Evolutionary conservation across 139 green algal species (phyloP), one percentile per base, ranked within the genome.

Genomic region (Astrephomene gubernaculifera): DNA sequence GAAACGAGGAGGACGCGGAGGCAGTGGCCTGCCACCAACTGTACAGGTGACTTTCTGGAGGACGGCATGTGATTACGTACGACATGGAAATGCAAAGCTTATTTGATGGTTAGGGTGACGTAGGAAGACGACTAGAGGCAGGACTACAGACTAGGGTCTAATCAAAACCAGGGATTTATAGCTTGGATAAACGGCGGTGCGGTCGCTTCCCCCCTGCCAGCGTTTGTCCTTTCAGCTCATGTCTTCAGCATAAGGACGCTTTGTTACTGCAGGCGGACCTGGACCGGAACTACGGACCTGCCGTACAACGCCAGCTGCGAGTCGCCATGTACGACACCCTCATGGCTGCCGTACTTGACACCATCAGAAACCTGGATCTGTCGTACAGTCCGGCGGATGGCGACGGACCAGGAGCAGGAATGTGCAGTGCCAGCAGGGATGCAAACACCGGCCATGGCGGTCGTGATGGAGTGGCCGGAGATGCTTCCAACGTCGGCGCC

Each of bases 281-380:
- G 44, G 24, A 67, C 27, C 10, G 31, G 6, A 27, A 39, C 2
- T 53, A 68, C 63, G 33, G 44, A 24, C 9, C 22, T 5, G 33
- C 33, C 22, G 67, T 61, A 0, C 24, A 39, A 10, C 41, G n/a
- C n/a, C 65, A 49, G n/a, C 38, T 86, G 45, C 65, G 49, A 9
- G 14, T n/a, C 5, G 79, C 65, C 4, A 39, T 78, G 45, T 86
- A 86, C 65, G 79, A 86, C 63, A 35, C 79, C 2, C 36, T 86
- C 22, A 79, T 86, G 65, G 14, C 33, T 49, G 45, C 45, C 27
- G 49, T 69, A 41, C 64, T 86, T 4, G 79, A 86, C 31, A 49
- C 79, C 35, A 44, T 33, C 0, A 65, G 79, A 4, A 33, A 79
- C 79, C 79, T 86, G 35, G 69, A 86, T 31, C 67, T 86, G 79